A percentile compares a stretch with the other conserved stretches of the same genome.
phyloP scores from a whole-genome alignment of 176 grass and related monocot species.

The Aegilops bicornis region DNA sequence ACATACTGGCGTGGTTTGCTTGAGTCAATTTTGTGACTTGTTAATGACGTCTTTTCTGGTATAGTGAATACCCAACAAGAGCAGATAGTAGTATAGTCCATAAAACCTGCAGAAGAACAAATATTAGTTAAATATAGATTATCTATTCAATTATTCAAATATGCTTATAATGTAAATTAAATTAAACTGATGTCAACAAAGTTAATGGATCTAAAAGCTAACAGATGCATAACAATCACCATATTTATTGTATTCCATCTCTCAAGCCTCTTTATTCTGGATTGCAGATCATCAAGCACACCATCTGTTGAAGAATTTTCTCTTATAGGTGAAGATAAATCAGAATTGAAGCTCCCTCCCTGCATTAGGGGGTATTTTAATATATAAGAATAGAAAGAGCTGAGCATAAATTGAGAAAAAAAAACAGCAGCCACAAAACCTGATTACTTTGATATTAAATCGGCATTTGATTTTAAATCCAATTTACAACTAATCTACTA shows the following conservation, averaged over 20 bases:
- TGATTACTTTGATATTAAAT: background rate
- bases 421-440: background rate
- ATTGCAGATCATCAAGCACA: conserved; percentile 87
- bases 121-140: background rate
- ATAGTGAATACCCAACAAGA: conserved; percentile 94
- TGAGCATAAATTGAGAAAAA: conserved; percentile 17
- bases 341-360: conserved; percentile 79
- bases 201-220: conserved; percentile 13
- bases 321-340: conserved; percentile 46
- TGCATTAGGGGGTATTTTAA: conserved; percentile 34
- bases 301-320: conserved; percentile 70
- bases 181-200: background rate
- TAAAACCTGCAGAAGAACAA: conserved; percentile 61
- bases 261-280: conserved; percentile 89
- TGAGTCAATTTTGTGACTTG: background rate
- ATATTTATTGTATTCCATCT: conserved; percentile 96
- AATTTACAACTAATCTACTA: background rate
- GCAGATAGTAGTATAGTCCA: conserved; percentile 94
- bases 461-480: background rate
- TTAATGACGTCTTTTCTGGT: conserved; percentile 71
- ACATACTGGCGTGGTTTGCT: conserved; percentile 10
- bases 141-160: background rate
- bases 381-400: conserved; percentile 29
- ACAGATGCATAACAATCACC: conserved; percentile 41
- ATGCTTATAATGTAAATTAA: background rate